phyloP scores from a whole-genome alignment of 371 early-diverging fungal genomes.

The Rhizopus stolonifer region DNA sequence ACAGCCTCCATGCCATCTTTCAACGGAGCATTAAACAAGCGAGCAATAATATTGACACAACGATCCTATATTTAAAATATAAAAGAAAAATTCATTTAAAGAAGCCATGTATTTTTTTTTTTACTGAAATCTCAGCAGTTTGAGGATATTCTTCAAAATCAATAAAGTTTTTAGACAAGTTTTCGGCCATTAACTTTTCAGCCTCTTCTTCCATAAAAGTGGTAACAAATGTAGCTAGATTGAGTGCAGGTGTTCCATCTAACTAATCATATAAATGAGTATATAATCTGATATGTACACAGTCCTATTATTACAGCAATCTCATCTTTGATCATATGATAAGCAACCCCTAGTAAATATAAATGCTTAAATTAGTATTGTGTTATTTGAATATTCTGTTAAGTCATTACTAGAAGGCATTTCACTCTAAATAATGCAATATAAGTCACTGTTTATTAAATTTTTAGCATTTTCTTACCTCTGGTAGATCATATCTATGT shows the following conservation, averaged over 20 bases:
- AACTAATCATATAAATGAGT: slow-evolving; percentile 24
- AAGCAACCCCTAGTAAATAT: slow-evolving; percentile 38
- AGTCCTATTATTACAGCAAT: slow-evolving; percentile 26
- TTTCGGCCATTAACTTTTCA: slow-evolving; percentile 69
- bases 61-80: slow-evolving; percentile 49
- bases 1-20: slow-evolving; percentile 35
- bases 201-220: slow-evolving; percentile 64
- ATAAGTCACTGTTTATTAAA: neutral
- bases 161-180: slow-evolving; percentile 69
- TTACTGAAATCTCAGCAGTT: slow-evolving; percentile 44
- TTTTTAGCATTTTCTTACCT: slow-evolving; percentile 22
- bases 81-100: neutral
- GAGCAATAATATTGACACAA: slow-evolving; percentile 70
- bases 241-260: slow-evolving; percentile 74
- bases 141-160: slow-evolving; percentile 74
- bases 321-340: slow-evolving; percentile 46
- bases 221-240: slow-evolving; percentile 76
- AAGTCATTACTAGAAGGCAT: slow-evolving; percentile 44
- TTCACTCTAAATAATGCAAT: slow-evolving; percentile 28
- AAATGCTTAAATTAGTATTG: too few species aligned
- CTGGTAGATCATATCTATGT: slow-evolving; percentile 41
- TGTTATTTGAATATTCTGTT: neutral
- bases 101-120: neutral
- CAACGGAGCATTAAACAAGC: slow-evolving; percentile 62
- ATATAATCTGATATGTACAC: neutral